Conservation (phyloP, 352 stramenopile genomes). For the Phytophthora cryptogea region DNA sequence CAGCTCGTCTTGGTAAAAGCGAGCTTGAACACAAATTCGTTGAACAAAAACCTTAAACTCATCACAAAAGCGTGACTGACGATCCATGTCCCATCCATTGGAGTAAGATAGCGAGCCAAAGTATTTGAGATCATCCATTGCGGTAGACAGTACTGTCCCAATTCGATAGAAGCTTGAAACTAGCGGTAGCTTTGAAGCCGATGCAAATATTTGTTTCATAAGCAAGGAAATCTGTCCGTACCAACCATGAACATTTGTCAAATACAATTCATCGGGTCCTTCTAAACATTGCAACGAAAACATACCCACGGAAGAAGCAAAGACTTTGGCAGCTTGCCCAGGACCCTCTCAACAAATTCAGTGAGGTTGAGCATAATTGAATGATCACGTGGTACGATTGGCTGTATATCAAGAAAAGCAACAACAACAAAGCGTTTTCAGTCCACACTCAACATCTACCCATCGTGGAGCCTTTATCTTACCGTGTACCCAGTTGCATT, state of each 20-base stretch:
- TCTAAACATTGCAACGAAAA: conserved; percentile 3
- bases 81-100: neutral
- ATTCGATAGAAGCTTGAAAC: conserved; percentile 73
- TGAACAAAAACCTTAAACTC: conserved; percentile 55
- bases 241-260: conserved; percentile 4
- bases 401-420: conserved; percentile 35
- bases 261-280: neutral
- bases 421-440: neutral
- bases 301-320: conserved; percentile 56
- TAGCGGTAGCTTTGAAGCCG: conserved; percentile 38
- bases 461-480: conserved; percentile 3
- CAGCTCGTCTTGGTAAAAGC: conserved; percentile 81
- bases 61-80: conserved; percentile 14
- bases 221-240: conserved; percentile 39
- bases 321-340: conserved; percentile 36
- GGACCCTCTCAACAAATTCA: conserved; percentile 67
- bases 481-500: conserved; percentile 63
- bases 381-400: conserved; percentile 68
- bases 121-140: conserved; percentile 30
- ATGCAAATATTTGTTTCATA: conserved; percentile 39
- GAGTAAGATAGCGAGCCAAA: conserved; percentile 22
- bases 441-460: neutral
- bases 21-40: conserved; percentile 49
- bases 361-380: conserved; percentile 83
- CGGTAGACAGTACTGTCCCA: conserved; percentile 41